Base-by-base conservation (phyloP, 2,329 filamentous ascomycete species). In the Metarhizium guizhouense region DNA sequence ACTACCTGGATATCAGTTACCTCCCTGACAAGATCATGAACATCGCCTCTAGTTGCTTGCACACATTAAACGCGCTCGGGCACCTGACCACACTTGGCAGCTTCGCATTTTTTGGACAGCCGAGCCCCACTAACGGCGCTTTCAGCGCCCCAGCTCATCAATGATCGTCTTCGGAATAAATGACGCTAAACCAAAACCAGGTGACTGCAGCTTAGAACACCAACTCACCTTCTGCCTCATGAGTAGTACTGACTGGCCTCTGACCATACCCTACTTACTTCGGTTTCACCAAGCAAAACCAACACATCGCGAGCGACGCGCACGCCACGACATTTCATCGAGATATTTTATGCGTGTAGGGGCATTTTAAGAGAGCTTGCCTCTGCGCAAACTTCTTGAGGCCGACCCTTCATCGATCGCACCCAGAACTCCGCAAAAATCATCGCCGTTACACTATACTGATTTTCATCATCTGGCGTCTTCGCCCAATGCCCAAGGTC, bases 161-260 rank as follows among this genome's bases (percentile, higher is more conserved):
- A 11, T 29, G 36, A 54, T n/a, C 30, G 47, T 47, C 14, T 42
- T 47, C 8, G 36, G 45, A 36, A 4, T 36, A 52, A 47, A 42
- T 34, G 47, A 38, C 68, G 64, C 70, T 72, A 70, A 59, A 58
- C 70, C 68, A 49, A 64, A 67, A 66, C 53, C 59, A 68, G 68
- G 60, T 58, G 55, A 57, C 60, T 62, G 62, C 59, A 67, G 64
- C 63, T 68, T 58, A 34, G 63, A 67, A 66, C 65, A 66, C 64
- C 60, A 58, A 60, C 60, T 60, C 60, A 56, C 42, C 58, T 61
- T 59, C 61, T 63, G 63, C 64, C 66, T 63, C 67, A 59, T 42
- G 63, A 63, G 59, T 62, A 63, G 59, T 62, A 61, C 57, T 58
- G 51, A 20, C 47, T 51, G 42, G 38, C 36, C 53, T 48, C 25